Conservation (phyloP, 352 stramenopile species). For the Phytophthora europaea region DNA sequence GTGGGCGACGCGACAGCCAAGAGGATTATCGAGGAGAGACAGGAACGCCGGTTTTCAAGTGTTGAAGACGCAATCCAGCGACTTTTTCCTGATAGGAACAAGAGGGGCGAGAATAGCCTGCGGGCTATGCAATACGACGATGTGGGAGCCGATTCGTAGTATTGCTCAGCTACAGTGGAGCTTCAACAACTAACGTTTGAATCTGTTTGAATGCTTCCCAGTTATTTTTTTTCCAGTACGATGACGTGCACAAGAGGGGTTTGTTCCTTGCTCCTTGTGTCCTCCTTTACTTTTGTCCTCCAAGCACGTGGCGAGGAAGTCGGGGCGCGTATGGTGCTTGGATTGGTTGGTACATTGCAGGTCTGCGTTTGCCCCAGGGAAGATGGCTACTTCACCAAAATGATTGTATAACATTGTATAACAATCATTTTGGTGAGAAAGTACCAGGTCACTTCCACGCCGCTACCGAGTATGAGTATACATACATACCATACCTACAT, state of each 20-base stretch:
- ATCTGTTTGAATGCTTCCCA: too few relatives aligned
- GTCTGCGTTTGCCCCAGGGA: slow-evolving; percentile 50
- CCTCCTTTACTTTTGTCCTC: too few relatives aligned
- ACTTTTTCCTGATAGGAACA: background rate
- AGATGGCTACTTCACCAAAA: too few relatives aligned
- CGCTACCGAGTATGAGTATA: slow-evolving; percentile 38
- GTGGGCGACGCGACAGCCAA: background rate
- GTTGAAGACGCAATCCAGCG: background rate
- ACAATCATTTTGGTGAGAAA: too few relatives aligned
- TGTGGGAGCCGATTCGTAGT: too few relatives aligned
- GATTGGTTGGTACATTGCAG: slow-evolving; percentile 47
- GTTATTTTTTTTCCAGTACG: too few relatives aligned
- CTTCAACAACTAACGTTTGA: too few relatives aligned
- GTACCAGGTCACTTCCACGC: slow-evolving; percentile 37
- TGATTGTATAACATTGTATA: too few relatives aligned
- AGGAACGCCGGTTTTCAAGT: background rate
- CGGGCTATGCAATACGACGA: background rate
- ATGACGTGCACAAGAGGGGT: too few relatives aligned
- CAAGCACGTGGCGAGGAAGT: slow-evolving; percentile 6
- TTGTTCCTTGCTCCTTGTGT: too few relatives aligned
- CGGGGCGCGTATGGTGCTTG: slow-evolving; percentile 22
- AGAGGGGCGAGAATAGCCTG: background rate
- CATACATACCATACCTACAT: too few relatives aligned
- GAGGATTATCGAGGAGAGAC: background rate
- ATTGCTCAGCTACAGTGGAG: too few relatives aligned